Percentiles rank a stretch among this genome's conserved stretches.
Conservation (phyloP, 2,329 filamentous ascomycete species). For the Zymoseptoria brevis region DNA sequence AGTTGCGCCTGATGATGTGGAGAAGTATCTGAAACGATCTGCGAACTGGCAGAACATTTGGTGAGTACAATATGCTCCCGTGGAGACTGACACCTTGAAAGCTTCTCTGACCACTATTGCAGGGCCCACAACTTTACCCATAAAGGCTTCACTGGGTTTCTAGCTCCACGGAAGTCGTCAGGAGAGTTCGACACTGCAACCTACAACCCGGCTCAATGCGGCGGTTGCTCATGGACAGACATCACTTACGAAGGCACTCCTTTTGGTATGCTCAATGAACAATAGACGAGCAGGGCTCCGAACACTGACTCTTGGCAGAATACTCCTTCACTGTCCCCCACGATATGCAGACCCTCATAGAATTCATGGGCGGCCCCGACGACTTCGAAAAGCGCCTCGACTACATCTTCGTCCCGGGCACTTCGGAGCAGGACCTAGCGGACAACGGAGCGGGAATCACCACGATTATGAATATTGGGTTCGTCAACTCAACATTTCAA, state of each 20-base stretch:
- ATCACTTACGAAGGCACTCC: conserved; percentile 37
- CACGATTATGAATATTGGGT: conserved; percentile 30
- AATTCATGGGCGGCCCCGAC: conserved; percentile 34
- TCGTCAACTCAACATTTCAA: background rate
- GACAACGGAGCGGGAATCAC: conserved; percentile 32
- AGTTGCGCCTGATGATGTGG: conserved; percentile 33
- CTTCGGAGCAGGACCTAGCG: conserved; percentile 28
- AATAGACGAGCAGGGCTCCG: background rate
- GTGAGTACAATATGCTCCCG: conserved; percentile 7
- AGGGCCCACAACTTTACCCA: conserved; percentile 28
- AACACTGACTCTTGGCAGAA: conserved; percentile 18
- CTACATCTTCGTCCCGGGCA: conserved; percentile 35
- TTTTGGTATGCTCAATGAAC: conserved; percentile 17
- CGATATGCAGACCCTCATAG: conserved; percentile 36
- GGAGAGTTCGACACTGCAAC: conserved; percentile 26
- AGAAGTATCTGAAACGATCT: conserved; percentile 33
- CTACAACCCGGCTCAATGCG: conserved; percentile 37
- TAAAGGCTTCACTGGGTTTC: conserved; percentile 30
- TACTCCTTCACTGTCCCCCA: conserved; percentile 39
- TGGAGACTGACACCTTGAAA: no score
- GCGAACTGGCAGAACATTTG: conserved; percentile 37
- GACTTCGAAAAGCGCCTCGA: conserved; percentile 36
- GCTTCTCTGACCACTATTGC: background rate
- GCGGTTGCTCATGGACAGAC: conserved; percentile 35
- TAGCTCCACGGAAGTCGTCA: conserved; percentile 21